A percentile compares a stretch with the other conserved stretches of the same genome.
phyloP scores from a whole-genome alignment of 2,329 filamentous ascomycete genomes.

The Diaporthe vexans region DNA sequence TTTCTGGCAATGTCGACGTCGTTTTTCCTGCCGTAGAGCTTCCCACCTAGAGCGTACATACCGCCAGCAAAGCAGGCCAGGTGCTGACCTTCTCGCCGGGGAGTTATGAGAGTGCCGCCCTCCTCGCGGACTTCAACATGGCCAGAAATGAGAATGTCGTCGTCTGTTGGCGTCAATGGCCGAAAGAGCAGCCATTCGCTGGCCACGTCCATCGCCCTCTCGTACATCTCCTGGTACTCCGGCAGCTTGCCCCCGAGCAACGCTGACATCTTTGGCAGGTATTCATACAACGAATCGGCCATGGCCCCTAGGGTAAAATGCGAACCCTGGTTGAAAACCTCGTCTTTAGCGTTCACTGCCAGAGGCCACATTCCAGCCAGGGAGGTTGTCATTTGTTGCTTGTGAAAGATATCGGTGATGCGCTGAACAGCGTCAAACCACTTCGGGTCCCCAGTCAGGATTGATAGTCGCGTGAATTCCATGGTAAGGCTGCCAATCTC shows the following conservation, averaged over 20 bases:
- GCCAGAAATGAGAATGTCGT: conserved; percentile 70
- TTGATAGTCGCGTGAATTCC: conserved; percentile 51
- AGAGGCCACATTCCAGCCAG: conserved; percentile 41
- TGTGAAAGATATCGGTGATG: conserved; percentile 46
- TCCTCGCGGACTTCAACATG: conserved; percentile 47
- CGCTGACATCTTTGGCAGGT: conserved; percentile 62
- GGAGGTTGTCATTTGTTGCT: conserved; percentile 34
- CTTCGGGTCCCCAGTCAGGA: conserved; percentile 50
- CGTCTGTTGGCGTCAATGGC: conserved; percentile 69
- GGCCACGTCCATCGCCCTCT: conserved; percentile 67
- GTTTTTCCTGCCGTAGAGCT: conserved; percentile 56
- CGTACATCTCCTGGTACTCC: conserved; percentile 70
- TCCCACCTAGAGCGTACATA: conserved; percentile 63
- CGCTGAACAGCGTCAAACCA: conserved; percentile 51
- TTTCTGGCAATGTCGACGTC: conserved; percentile 60
- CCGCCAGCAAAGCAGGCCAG: conserved; percentile 67
- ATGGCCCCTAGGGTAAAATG: conserved; percentile 55
- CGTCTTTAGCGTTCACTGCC: conserved; percentile 32
- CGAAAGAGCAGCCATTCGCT: conserved; percentile 72
- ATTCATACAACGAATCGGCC: conserved; percentile 60
- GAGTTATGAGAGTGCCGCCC: conserved; percentile 36
- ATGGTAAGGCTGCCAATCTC: conserved; percentile 51
- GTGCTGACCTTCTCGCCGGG: conserved; percentile 57
- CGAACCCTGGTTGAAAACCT: conserved; percentile 39
- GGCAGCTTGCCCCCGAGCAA: conserved; percentile 69